Evolutionary conservation across 73 alveolate genomes (phyloP).

Genomic region (Tetrahymena malaccensis): DNA sequence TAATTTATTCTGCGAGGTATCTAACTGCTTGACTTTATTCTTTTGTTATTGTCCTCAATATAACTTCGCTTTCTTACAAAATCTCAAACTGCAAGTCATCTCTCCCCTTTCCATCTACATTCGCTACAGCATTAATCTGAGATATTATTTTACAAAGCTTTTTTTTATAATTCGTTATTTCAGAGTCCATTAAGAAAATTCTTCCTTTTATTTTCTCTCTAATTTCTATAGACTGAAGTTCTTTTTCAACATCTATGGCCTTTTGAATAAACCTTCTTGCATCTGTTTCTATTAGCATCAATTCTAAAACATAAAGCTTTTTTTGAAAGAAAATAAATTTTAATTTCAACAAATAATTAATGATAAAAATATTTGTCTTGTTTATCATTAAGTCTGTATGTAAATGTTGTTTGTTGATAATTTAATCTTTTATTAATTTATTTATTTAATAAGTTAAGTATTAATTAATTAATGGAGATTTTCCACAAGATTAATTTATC

Average conservation of each 20-base stretch:
- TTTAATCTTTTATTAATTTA: background rate
- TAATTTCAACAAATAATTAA: too few relatives aligned
- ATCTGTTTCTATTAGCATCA: slow-evolving; percentile 88
- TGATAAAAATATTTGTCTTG: too few relatives aligned
- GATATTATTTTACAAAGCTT: slow-evolving; percentile 74
- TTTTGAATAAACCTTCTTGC: slow-evolving; percentile 83
- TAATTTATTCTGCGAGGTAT: slow-evolving; percentile 74
- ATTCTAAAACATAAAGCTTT: slow-evolving; percentile 83
- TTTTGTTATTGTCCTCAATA: slow-evolving; percentile 61
- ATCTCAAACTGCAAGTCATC: slow-evolving; percentile 82
- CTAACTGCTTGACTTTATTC: slow-evolving; percentile 73
- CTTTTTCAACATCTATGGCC: slow-evolving; percentile 90
- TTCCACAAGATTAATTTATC: background rate
- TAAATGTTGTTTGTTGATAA: background rate
- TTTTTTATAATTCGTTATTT: slow-evolving; percentile 34
- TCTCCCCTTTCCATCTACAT: slow-evolving; percentile 93
- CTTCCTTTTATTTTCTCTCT: slow-evolving; percentile 84
- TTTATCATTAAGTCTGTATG: too few relatives aligned
- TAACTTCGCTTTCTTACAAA: slow-evolving; percentile 81
- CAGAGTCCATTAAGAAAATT: slow-evolving; percentile 34
- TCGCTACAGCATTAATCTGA: slow-evolving; percentile 87
- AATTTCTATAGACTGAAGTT: slow-evolving; percentile 68
- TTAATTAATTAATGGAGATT: background rate
- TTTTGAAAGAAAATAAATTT: slow-evolving; percentile 67
- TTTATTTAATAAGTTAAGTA: background rate